Conservation (phyloP, 208 protist species). For the Wallacemonas sp. region DNA sequence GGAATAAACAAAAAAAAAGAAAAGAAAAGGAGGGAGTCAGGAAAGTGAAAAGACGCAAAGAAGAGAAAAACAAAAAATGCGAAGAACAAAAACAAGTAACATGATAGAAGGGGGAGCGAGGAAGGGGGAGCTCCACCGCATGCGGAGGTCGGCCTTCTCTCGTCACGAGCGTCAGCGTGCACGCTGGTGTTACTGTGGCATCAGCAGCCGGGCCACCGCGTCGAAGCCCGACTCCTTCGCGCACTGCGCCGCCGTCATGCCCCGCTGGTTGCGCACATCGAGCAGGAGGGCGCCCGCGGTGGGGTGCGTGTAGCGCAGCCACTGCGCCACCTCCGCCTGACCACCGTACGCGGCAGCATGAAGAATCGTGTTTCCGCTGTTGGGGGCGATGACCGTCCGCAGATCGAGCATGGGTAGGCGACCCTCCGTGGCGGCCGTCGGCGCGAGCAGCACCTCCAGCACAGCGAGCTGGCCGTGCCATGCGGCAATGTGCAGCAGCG, state of each 20-base stretch:
- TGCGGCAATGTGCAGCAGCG: slow-evolving; percentile 72
- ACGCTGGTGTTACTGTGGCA: slow-evolving; percentile 21
- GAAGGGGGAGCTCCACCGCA: too few species aligned
- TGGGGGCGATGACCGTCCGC: slow-evolving; percentile 33
- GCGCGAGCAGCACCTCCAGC: slow-evolving; percentile 57
- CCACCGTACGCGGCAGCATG: slow-evolving; percentile 70
- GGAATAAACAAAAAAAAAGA: not conserved
- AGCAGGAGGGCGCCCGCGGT: slow-evolving; percentile 41
- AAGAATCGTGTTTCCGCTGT: slow-evolving; percentile 75
- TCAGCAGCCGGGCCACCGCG: slow-evolving; percentile 48
- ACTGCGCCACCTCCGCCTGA: slow-evolving; percentile 50
- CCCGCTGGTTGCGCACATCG: slow-evolving; percentile 36
- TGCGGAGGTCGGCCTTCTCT: too few species aligned
- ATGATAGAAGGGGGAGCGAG: not conserved
- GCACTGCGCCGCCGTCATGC: slow-evolving; percentile 65
- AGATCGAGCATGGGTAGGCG: slow-evolving; percentile 37
- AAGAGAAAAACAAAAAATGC: slow-evolving; percentile 2
- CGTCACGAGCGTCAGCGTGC: too few species aligned
- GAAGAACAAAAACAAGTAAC: not conserved
- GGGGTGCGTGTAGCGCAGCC: slow-evolving; percentile 58
- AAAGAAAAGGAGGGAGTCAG: not conserved
- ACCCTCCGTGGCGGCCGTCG: slow-evolving; percentile 8
- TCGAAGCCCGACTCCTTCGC: slow-evolving; percentile 68
- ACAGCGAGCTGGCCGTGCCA: slow-evolving; percentile 73
- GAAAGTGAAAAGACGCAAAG: not conserved